Evolutionary conservation across 192 early-diverging fungal species (phyloP), one percentile per base, ranked within the genome.

Genomic region (Spizellomyces punctatus): DNA sequence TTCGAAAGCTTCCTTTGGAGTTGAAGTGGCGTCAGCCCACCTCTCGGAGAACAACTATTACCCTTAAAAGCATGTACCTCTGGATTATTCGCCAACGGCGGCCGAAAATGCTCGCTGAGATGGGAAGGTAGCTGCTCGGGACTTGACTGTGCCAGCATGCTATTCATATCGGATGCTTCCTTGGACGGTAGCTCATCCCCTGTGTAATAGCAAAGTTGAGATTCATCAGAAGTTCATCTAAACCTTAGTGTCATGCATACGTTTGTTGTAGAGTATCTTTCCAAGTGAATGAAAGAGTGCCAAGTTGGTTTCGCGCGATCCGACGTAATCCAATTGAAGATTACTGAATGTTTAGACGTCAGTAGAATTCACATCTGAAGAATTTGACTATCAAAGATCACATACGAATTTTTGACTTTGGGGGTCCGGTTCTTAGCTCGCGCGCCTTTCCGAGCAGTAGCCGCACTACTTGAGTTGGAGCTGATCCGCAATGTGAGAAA

Each of bases 251-350:
- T 36, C 27, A 36, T 36, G 27, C 27, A 36, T 64, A 75, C 76
- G 73, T 69, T 82, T 82, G 58, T 66, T 75, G 43, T 76, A 58
- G 3, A 83, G 72, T 19, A 83, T 67, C 57, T 74, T 77, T 19
- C 75, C 79, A 10, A 83, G 63, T 14, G 78, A 72, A 69, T 83
- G 82, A 57, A 73, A 83, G 16, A 80, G 44, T 5, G 58, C 57
- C 41, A 81, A 63, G 46, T 68, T 72, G 6, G 72, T 54, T 50
- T 83, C 73, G 7, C 76, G 72, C 46, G 56, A 54, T 19, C 81
- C 81, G n/a, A 77, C 73, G 55, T 62, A 36, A 36, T 36, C 27
- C 3, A 36, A 36, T 36, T 36, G 27, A 36, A 36, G 0, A 36
- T 36, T 36, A 36, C 27, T 36, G 27, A 36, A 36, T 36, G 27